Percentiles rank a stretch among this genome's conserved stretches.
These are phyloP conservation scores for Schizosaccharomyces lindneri DNA, from an alignment of 805 yeast genomes.

Conservation along the genomic window DNA sequence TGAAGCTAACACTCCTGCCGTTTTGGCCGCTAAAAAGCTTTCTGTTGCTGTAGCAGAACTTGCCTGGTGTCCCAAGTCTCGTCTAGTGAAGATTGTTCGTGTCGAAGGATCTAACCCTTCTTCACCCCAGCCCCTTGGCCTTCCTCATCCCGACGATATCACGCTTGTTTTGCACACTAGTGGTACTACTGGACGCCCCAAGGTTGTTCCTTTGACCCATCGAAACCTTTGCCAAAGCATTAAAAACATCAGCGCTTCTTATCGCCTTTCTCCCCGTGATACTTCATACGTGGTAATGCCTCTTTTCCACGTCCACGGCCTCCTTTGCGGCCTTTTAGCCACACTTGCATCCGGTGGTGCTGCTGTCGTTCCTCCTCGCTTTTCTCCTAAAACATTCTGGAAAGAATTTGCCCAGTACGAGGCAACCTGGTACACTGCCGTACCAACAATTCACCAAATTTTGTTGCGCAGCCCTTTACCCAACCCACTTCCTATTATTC, in stretches of 20 bases:
- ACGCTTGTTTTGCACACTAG: constrained; percentile 49
- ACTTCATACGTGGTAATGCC: constrained; percentile 50
- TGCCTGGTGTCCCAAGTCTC: constrained; percentile 20
- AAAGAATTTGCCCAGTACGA: constrained; percentile 22
- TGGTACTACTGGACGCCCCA: constrained; percentile 57
- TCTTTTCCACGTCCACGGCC: constrained; percentile 52
- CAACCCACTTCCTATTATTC: constrained; percentile 24
- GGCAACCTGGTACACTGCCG: constrained; percentile 55
- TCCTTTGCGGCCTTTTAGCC: constrained; percentile 38
- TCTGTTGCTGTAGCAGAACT: constrained; percentile 28
- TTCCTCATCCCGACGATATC: constrained; percentile 23
- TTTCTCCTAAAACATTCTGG: constrained; percentile 42
- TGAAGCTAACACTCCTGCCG: constrained; percentile 18
- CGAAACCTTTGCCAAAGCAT: constrained; percentile 35
- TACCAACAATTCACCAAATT: constrained; percentile 52
- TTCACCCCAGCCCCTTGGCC: constrained; percentile 5
- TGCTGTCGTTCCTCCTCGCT: constrained; percentile 34
- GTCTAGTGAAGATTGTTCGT: constrained; percentile 16
- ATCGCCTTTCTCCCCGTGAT: constrained; percentile 25
- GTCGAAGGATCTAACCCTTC: constrained; percentile 12
- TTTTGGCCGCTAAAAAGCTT: constrained; percentile 25
- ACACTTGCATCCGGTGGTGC: constrained; percentile 37
- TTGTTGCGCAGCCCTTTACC: constrained; percentile 30
- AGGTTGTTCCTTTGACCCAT: constrained; percentile 50
- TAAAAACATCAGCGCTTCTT: constrained; percentile 32